phyloP scores from a whole-genome alignment of 2,329 filamentous ascomycete genomes.

The Colletotrichum tabaci region DNA sequence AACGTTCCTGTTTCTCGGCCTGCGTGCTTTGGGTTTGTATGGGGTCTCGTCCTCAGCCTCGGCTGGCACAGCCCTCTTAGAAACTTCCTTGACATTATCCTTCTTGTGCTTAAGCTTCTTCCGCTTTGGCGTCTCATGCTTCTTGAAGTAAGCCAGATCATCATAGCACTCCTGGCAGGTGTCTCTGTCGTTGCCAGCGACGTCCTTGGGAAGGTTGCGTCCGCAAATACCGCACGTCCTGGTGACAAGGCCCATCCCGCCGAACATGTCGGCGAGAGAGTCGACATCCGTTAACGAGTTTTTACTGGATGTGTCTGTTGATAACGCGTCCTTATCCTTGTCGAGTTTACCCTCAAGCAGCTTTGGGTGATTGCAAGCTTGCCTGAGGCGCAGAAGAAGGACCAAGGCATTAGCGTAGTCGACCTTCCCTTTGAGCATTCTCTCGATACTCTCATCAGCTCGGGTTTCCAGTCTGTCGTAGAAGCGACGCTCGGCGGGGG shows the following conservation, averaged over 20 bases:
- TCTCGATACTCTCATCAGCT: conserved; percentile 87
- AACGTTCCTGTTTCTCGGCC: conserved; percentile 67
- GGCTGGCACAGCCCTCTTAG: conserved; percentile 43
- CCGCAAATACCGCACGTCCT: conserved; percentile 91
- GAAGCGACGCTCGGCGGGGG: conserved; percentile 84
- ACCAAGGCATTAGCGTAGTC: conserved; percentile 97
- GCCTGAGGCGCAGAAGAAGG: conserved; percentile 88
- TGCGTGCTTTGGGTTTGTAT: conserved; percentile 50
- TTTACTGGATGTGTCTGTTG: conserved; percentile 64
- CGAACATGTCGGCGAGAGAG: conserved; percentile 87
- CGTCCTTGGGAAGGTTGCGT: conserved; percentile 71
- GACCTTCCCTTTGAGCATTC: conserved; percentile 87
- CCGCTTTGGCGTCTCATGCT: conserved; percentile 59
- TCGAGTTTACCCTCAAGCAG: conserved; percentile 88
- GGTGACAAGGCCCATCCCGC: conserved; percentile 82
- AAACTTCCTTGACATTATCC: conserved; percentile 46
- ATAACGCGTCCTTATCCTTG: conserved; percentile 88
- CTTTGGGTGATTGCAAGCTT: conserved; percentile 95
- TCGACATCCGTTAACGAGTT: conserved; percentile 79
- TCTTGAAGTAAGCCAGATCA: conserved; percentile 78
- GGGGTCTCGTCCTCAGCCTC: conserved; percentile 29
- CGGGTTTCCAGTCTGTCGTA: conserved; percentile 88
- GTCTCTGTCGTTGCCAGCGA: conserved; percentile 57
- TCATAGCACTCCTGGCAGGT: conserved; percentile 81
- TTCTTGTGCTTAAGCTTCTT: conserved; percentile 58